Conservation (phyloP, 345 rosid species). For the Moricandia arvensis region DNA sequence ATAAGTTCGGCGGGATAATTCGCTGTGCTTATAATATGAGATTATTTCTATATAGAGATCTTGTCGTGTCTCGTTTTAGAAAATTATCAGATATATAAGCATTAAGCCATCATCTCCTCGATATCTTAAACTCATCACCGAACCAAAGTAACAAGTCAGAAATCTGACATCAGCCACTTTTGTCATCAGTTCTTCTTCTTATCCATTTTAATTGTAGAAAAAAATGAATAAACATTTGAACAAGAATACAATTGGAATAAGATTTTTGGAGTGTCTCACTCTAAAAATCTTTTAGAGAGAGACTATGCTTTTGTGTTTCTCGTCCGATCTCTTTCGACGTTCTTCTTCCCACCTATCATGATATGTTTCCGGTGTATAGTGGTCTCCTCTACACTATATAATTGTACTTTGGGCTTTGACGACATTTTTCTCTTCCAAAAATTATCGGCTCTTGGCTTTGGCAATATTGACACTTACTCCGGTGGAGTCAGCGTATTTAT, state of each 20-base stretch:
- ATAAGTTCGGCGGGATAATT: slow-evolving; percentile 27
- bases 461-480: too few relatives aligned
- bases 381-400: too few relatives aligned
- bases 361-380: too few relatives aligned
- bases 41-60: background rate
- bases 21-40: slow-evolving; percentile 29
- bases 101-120: background rate
- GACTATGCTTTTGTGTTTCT: too few relatives aligned
- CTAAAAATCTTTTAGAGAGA: too few relatives aligned
- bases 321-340: too few relatives aligned
- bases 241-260: background rate
- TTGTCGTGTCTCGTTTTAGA: slow-evolving; percentile 19
- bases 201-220: slow-evolving; percentile 16
- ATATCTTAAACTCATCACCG: slow-evolving; percentile 7
- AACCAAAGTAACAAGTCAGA: slow-evolving; percentile 25
- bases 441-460: too few relatives aligned
- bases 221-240: background rate
- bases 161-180: slow-evolving; percentile 25
- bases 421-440: too few relatives aligned
- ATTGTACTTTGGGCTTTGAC: too few relatives aligned
- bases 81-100: background rate
- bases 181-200: slow-evolving; percentile 23
- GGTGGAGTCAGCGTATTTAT: too few relatives aligned
- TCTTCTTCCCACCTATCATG: too few relatives aligned
- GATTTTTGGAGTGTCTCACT: too few relatives aligned